These are phyloP conservation scores for Didymellaceae sp. DNA, from an alignment of 2,329 filamentous ascomycete genomes.

Conservation along the genomic window DNA sequence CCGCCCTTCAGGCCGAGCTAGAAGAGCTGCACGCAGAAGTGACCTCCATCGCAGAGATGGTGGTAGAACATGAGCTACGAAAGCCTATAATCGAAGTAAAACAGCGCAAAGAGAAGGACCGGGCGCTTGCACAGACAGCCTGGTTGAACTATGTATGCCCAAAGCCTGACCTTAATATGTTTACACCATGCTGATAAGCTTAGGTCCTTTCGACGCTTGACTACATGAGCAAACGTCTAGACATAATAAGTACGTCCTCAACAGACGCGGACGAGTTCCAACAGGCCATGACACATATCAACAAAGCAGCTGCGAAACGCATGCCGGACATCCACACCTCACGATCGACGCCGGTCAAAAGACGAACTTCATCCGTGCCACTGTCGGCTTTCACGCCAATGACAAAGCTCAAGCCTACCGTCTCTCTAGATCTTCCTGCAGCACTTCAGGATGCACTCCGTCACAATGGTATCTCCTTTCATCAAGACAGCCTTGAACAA, in stretches of 20 bases:
- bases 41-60: constrained; percentile 73
- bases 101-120: constrained; percentile 45
- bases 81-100: constrained; percentile 62
- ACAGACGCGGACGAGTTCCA: constrained; percentile 38
- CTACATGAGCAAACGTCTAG: constrained; percentile 50
- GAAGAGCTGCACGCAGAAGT: constrained; percentile 75
- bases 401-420: constrained; percentile 37
- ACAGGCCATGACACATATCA: constrained; percentile 41
- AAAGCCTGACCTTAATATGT: neutral
- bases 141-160: constrained; percentile 53
- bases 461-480: constrained; percentile 40
- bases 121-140: constrained; percentile 42
- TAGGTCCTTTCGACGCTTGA: constrained; percentile 50
- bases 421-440: constrained; percentile 38
- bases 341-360: constrained; percentile 23
- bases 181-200: constrained; percentile 10
- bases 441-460: constrained; percentile 45
- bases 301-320: constrained; percentile 32
- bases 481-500: constrained; percentile 34
- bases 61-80: constrained; percentile 70
- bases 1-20: constrained; percentile 67
- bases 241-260: constrained; percentile 33
- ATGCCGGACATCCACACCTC: constrained; percentile 28
- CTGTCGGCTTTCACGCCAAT: constrained; percentile 38
- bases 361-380: constrained; percentile 32